These are phyloP conservation scores for Inga oerstediana DNA, from an alignment of 306 rosid genomes.

Conservation along the genomic window DNA sequence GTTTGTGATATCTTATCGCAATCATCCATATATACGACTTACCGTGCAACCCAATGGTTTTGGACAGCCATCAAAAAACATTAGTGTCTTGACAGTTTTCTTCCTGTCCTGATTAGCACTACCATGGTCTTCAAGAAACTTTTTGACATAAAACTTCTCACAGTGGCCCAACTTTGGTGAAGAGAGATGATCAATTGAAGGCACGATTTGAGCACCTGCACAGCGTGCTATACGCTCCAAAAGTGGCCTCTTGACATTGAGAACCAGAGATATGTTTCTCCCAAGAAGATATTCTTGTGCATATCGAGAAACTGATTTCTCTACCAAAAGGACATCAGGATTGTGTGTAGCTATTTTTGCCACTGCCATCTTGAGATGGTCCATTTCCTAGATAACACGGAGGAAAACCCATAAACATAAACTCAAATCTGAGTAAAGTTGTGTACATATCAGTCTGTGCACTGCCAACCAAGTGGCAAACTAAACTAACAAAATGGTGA, in stretches of 20 bases:
- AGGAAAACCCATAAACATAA: conserved; percentile 23
- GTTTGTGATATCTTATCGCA: conserved; percentile 1
- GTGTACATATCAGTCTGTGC: conserved; percentile 4
- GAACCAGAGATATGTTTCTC: conserved; percentile 87
- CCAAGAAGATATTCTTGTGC: conserved; percentile 95
- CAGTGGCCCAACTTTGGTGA: conserved; percentile 87
- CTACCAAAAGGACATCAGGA: conserved; percentile 90
- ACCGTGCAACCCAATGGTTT: conserved; percentile 97
- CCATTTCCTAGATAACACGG: conserved; percentile 78
- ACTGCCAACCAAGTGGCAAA: conserved; percentile 27
- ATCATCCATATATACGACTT: conserved; percentile 45
- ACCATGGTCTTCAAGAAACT: conserved; percentile 71
- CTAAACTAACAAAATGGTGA: conserved; percentile 34
- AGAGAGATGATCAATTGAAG: conserved; percentile 83
- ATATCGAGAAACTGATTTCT: conserved; percentile 92
- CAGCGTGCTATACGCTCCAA: conserved; percentile 93
- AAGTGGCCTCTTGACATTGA: conserved; percentile 85
- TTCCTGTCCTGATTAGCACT: conserved; percentile 68
- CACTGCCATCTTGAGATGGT: conserved; percentile 98
- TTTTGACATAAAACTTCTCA: conserved; percentile 80
- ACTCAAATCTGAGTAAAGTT: conserved; percentile 10
- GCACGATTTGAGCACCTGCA: conserved; percentile 84
- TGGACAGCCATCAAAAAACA: conserved; percentile 98
- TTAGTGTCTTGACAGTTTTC: conserved; percentile 79
- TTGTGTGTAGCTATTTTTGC: conserved; percentile 83